These are phyloP conservation scores for Monosporascus sp. DNA, from an alignment of 2,329 filamentous ascomycete species.

Conservation along the genomic window DNA sequence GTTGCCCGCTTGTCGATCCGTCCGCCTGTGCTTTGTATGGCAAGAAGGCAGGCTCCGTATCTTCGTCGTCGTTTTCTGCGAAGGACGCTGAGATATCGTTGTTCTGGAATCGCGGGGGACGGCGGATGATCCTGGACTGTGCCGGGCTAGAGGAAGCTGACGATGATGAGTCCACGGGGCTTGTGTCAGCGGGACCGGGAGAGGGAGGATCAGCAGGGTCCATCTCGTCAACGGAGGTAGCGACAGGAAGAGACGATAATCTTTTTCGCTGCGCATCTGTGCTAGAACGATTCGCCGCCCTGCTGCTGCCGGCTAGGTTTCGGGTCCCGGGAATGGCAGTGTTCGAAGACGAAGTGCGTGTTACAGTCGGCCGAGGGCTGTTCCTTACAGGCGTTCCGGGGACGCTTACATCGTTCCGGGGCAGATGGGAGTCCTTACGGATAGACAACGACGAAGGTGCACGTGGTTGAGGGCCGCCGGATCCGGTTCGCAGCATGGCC, in stretches of 20 bases:
- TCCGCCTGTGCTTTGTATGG: constrained; percentile 33
- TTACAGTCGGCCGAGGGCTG: constrained; percentile 38
- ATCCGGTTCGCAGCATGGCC: constrained; percentile 46
- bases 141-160: constrained; percentile 41
- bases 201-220: constrained; percentile 36
- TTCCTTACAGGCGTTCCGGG: constrained; percentile 38
- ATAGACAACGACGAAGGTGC: constrained; percentile 50
- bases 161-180: constrained; percentile 25
- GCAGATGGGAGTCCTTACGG: constrained; percentile 51
- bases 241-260: constrained; percentile 40
- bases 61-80: constrained; percentile 48
- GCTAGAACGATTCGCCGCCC: constrained; percentile 24
- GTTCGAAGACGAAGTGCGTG: constrained; percentile 43
- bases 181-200: constrained; percentile 36
- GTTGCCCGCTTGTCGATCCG: constrained; percentile 20
- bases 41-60: constrained; percentile 51
- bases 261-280: constrained; percentile 32
- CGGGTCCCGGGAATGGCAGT: constrained; percentile 31
- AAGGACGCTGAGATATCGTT: constrained; percentile 31
- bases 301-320: constrained; percentile 29
- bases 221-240: constrained; percentile 22
- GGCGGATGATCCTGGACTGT: constrained; percentile 55
- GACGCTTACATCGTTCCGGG: constrained; percentile 39
- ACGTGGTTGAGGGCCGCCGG: constrained; percentile 36
- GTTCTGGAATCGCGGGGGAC: constrained; percentile 47